Conservation (phyloP, 441 rosid species). For the Jatropha podagrica region DNA sequence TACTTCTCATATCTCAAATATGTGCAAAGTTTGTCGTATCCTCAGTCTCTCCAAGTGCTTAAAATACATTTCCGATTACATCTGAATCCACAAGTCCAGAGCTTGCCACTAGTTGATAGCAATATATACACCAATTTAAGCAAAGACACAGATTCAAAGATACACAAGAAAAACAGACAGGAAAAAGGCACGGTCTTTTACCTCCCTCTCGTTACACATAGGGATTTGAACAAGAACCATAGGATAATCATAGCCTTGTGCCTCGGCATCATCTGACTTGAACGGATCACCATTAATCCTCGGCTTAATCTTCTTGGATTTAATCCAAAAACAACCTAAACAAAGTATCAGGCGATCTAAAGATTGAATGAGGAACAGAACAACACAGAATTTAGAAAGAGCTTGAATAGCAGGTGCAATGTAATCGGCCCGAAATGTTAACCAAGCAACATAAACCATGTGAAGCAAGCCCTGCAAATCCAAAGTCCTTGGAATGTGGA, state of each 20-base stretch:
- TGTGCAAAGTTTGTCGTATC: background rate
- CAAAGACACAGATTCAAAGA: background rate
- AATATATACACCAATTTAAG: background rate
- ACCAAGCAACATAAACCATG: slow-evolving; percentile 67
- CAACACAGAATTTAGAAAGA: slow-evolving; percentile 71
- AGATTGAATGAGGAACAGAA: slow-evolving; percentile 78
- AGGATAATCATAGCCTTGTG: slow-evolving; percentile 55
- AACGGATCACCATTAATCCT: slow-evolving; percentile 57
- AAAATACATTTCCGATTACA: background rate
- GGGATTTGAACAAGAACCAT: slow-evolving; percentile 82
- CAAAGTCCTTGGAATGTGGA: slow-evolving; percentile 49
- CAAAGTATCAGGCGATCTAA: slow-evolving; percentile 74
- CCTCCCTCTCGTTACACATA: slow-evolving; percentile 61
- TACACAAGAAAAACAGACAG: slow-evolving; percentile 6
- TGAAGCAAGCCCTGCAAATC: slow-evolving; percentile 60
- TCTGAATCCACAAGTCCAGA: background rate
- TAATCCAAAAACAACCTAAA: slow-evolving; percentile 91
- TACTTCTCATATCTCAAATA: slow-evolving; percentile 8
- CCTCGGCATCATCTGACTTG: slow-evolving; percentile 57
- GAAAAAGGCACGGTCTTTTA: slow-evolving; percentile 22
- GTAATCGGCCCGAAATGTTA: slow-evolving; percentile 60
- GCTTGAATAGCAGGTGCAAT: slow-evolving; percentile 66
- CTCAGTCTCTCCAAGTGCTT: slow-evolving; percentile 6
- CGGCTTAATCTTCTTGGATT: slow-evolving; percentile 75
- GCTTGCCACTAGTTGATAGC: background rate